phyloP scores from a whole-genome alignment of 768 basidiomycete species.

The Phlebiopsis gigantea region DNA sequence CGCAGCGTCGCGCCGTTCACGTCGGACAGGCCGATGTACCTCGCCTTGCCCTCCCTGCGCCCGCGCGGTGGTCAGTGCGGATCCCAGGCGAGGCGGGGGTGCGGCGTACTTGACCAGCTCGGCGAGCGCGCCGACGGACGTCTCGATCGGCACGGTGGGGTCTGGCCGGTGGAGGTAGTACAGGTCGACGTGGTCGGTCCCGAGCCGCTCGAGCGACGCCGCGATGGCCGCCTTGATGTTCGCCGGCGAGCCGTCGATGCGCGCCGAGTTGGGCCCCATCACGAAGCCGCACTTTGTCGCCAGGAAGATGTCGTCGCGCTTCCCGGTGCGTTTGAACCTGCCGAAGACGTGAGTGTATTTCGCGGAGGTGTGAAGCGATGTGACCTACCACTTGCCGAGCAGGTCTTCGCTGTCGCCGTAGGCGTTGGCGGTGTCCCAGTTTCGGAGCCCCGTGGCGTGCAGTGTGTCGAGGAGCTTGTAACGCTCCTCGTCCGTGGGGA shows the following conservation, averaged over 20 bases:
- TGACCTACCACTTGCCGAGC: conserved; percentile 36
- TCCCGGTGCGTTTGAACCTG: conserved; percentile 51
- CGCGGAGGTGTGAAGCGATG: no score
- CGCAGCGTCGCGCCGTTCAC: conserved; percentile 28
- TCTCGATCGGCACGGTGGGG: conserved; percentile 13
- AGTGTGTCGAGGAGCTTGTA: conserved; percentile 46
- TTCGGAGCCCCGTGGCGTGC: conserved; percentile 34
- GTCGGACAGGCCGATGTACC: conserved; percentile 31
- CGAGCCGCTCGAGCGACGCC: conserved; percentile 23
- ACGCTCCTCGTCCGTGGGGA: conserved; percentile 48
- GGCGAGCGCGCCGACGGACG: conserved; percentile 22
- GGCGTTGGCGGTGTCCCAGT: conserved; percentile 41
- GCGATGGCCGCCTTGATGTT: conserved; percentile 20
- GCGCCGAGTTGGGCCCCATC: conserved; percentile 5
- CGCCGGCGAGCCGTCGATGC: conserved; percentile 23
- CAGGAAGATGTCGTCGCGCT: conserved; percentile 42
- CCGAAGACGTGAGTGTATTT: background rate
- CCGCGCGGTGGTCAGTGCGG: conserved; percentile 22
- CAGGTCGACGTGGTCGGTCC: conserved; percentile 28
- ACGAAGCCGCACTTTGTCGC: conserved; percentile 33
- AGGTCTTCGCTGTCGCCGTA: conserved; percentile 41
- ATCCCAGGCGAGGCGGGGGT: no score
- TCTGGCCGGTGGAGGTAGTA: conserved; percentile 26
- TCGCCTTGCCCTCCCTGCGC: conserved; percentile 31
- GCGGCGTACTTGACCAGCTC: conserved; percentile 26